Conservation (phyloP, 1,139 yeast species). For the Saccharomyces hybrid region DNA sequence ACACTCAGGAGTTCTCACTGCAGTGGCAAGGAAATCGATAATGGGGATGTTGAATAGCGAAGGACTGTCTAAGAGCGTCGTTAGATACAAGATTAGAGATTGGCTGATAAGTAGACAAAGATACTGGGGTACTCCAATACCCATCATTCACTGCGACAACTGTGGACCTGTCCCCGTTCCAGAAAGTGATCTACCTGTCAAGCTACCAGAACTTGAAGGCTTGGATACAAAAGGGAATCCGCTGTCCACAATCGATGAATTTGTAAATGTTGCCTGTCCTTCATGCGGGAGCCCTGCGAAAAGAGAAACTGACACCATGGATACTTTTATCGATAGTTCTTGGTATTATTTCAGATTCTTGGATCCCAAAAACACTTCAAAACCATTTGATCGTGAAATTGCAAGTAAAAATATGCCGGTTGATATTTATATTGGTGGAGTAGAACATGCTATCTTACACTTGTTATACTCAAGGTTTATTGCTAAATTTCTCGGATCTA, state of each 20-base stretch:
- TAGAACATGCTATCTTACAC: constrained; percentile 93
- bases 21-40: constrained; percentile 48
- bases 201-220: constrained; percentile 54
- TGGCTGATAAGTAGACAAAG: constrained; percentile 94
- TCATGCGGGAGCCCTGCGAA: constrained; percentile 66
- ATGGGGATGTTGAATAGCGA: constrained; percentile 36
- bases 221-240: constrained; percentile 61
- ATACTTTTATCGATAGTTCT: constrained; percentile 94
- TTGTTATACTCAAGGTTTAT: constrained; percentile 77
- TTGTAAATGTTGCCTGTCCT: constrained; percentile 72
- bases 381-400: constrained; percentile 46
- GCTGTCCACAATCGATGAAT: constrained; percentile 57
- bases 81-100: constrained; percentile 67
- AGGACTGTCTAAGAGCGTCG: constrained; percentile 41
- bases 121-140: constrained; percentile 98
- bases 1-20: constrained; percentile 43
- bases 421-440: constrained; percentile 87
- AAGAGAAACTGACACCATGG: constrained; percentile 97
- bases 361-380: constrained; percentile 54
- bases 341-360: constrained; percentile 89
- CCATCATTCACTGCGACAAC: constrained; percentile 72
- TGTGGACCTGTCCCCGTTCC: constrained; percentile 94
- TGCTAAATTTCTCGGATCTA: constrained; percentile 63
- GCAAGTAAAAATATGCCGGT: constrained; percentile 67
- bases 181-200: constrained; percentile 73